Conservation (phyloP, 2,329 filamentous ascomycete species). For the Cercospora zeina region DNA sequence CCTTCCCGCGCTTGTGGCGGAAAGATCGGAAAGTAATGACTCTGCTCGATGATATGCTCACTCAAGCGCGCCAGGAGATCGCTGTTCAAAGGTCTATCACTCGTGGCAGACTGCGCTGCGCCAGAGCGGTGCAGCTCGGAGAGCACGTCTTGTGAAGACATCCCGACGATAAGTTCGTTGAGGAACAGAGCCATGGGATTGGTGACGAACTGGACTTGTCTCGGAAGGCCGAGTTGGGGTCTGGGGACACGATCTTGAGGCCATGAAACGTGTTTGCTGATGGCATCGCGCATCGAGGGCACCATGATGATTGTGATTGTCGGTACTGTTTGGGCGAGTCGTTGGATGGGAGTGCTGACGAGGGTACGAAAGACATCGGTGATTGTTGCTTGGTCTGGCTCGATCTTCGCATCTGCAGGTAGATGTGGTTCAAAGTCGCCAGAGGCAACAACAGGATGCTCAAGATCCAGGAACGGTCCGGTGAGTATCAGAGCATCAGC, state of each 20-base stretch:
- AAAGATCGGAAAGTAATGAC: conserved; percentile 87
- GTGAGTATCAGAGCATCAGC: conserved; percentile 77
- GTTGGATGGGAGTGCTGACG: conserved; percentile 71
- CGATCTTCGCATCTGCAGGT: conserved; percentile 43
- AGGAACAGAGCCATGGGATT: conserved; percentile 88
- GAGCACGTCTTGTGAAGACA: conserved; percentile 81
- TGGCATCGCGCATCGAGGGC: conserved; percentile 78
- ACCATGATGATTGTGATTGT: conserved; percentile 77
- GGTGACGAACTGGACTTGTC: conserved; percentile 73
- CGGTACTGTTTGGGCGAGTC: conserved; percentile 69
- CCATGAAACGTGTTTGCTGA: conserved; percentile 84
- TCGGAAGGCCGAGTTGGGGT: conserved; percentile 76
- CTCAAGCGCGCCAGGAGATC: conserved; percentile 71
- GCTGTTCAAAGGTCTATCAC: conserved; percentile 67
- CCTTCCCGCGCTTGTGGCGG: conserved; percentile 71
- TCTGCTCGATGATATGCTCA: conserved; percentile 79
- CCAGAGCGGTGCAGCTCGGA: conserved; percentile 62
- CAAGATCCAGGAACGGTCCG: conserved; percentile 87
- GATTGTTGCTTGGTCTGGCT: conserved; percentile 74
- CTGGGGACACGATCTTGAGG: conserved; percentile 70
- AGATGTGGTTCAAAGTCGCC: conserved; percentile 49
- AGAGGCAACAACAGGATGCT: conserved; percentile 79
- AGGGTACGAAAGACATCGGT: conserved; percentile 79
- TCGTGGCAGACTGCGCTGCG: conserved; percentile 78
- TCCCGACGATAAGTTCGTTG: conserved; percentile 80